Percentiles rank a stretch among this genome's conserved stretches.
Conservation (phyloP, 768 basidiomycete species). For the Paxillus rubicundulus region DNA sequence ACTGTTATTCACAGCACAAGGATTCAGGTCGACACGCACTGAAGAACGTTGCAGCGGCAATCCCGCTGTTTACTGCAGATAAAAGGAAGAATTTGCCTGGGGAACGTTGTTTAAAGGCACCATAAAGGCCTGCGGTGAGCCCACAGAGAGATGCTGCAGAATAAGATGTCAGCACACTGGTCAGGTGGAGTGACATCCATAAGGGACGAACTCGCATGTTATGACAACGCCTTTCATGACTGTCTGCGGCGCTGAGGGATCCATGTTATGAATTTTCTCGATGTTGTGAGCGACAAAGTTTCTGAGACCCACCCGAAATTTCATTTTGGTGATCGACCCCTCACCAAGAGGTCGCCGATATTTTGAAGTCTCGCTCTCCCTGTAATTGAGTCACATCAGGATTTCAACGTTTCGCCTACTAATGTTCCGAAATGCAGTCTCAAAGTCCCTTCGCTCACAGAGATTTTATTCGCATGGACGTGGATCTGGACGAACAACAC, state of each 20-base stretch:
- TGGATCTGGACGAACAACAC: background rate
- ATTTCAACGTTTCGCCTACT: background rate
- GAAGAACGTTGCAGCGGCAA: slow-evolving; percentile 76
- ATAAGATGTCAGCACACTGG: slow-evolving; percentile 28
- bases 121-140: slow-evolving; percentile 41
- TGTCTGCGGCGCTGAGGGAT: slow-evolving; percentile 36
- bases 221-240: slow-evolving; percentile 57
- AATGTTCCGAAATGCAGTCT: slow-evolving; percentile 16
- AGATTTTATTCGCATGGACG: slow-evolving; percentile 7
- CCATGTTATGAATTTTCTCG: slow-evolving; percentile 14
- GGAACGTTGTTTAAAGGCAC: slow-evolving; percentile 46
- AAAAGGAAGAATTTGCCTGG: slow-evolving; percentile 50
- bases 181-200: slow-evolving; percentile 3
- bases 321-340: background rate
- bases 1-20: background rate
- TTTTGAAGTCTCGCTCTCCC: background rate
- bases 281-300: background rate
- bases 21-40: slow-evolving; percentile 43
- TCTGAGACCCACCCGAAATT: background rate
- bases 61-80: slow-evolving; percentile 68
- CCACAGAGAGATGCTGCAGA: slow-evolving; percentile 57
- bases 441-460: slow-evolving; percentile 1
- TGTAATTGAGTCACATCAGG: no score
- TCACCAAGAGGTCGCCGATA: background rate
- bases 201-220: slow-evolving; percentile 77